phyloP scores from a whole-genome alignment of 306 rosid species.

The Pyrus betulifolia region DNA sequence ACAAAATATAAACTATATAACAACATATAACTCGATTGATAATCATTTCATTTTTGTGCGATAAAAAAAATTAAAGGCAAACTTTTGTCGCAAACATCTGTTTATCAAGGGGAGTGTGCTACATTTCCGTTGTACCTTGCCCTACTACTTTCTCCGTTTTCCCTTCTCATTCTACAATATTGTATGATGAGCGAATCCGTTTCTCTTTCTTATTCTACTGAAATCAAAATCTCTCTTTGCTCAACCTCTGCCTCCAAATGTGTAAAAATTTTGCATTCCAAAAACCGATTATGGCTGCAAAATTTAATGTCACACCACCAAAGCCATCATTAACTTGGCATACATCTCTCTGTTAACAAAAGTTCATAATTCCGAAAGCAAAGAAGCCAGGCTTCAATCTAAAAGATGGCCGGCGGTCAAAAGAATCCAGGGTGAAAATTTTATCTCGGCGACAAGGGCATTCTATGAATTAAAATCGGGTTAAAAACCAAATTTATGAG shows the following conservation, averaged over 20 bases:
- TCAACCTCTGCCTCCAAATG: neutral
- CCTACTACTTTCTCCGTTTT: too few species aligned
- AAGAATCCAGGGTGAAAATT: conserved; percentile 12
- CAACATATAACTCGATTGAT: too few species aligned
- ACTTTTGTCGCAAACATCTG: too few species aligned
- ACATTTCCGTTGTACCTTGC: too few species aligned
- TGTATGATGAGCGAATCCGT: too few species aligned
- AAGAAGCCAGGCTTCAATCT: neutral
- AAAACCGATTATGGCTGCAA: neutral
- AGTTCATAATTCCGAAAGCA: conserved; percentile 8
- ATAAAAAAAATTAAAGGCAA: too few species aligned
- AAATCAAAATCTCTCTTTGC: neutral
- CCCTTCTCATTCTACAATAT: too few species aligned
- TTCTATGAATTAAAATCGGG: conserved; percentile 14
- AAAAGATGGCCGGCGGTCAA: conserved; percentile 10
- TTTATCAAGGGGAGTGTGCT: too few species aligned
- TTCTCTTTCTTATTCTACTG: too few species aligned
- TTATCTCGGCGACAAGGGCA: conserved; percentile 5
- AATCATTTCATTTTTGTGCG: too few species aligned
- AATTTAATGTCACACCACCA: neutral
- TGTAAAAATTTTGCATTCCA: neutral
- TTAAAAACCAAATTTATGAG: conserved; percentile 6
- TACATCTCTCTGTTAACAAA: neutral
- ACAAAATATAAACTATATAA: too few species aligned
- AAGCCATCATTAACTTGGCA: neutral